phyloP scores from a whole-genome alignment of 1,284 basidiomycete species.

The Grifola frondosa region DNA sequence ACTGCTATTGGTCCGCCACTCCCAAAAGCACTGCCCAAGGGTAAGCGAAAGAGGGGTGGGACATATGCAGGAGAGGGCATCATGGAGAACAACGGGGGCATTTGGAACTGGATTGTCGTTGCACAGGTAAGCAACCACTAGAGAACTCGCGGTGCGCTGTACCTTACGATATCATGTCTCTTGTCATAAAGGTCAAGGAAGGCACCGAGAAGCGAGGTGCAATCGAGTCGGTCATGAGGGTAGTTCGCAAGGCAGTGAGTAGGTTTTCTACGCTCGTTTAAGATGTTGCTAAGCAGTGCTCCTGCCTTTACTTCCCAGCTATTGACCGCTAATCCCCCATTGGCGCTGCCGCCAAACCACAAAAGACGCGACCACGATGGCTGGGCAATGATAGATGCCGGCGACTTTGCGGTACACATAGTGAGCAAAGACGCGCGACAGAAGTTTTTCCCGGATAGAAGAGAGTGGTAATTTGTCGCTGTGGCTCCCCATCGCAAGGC shows the following conservation, averaged over 20 bases:
- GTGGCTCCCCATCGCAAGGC: not conserved
- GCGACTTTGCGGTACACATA: slow-evolving; percentile 74
- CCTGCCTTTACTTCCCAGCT: slow-evolving; percentile 39
- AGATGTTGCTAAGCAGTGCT: not conserved
- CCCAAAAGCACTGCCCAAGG: slow-evolving; percentile 53
- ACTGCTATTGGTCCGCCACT: slow-evolving; percentile 53
- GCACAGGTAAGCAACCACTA: slow-evolving; percentile 53
- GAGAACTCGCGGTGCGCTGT: not conserved
- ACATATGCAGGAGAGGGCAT: slow-evolving; percentile 65
- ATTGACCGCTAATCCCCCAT: slow-evolving; percentile 49
- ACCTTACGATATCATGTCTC: not conserved
- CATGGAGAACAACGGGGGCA: slow-evolving; percentile 47
- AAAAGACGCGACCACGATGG: slow-evolving; percentile 60
- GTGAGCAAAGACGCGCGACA: slow-evolving; percentile 60
- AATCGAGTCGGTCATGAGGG: slow-evolving; percentile 67
- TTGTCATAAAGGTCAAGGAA: slow-evolving; percentile 61
- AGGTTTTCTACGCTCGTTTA: slow-evolving; percentile 21
- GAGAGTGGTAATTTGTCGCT: slow-evolving; percentile 24
- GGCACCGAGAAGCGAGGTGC: slow-evolving; percentile 76
- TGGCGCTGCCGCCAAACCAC: slow-evolving; percentile 59
- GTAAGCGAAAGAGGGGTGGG: slow-evolving; percentile 60
- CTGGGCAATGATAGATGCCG: slow-evolving; percentile 82
- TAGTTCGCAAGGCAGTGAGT: slow-evolving; percentile 62
- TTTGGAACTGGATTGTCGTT: slow-evolving; percentile 74
- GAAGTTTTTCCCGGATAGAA: slow-evolving; percentile 55